Percentiles rank a stretch among this genome's conserved stretches.
Evolutionary conservation across 768 basidiomycete species (phyloP).

Genomic region (Cystofilobasidium capitatum): DNA sequence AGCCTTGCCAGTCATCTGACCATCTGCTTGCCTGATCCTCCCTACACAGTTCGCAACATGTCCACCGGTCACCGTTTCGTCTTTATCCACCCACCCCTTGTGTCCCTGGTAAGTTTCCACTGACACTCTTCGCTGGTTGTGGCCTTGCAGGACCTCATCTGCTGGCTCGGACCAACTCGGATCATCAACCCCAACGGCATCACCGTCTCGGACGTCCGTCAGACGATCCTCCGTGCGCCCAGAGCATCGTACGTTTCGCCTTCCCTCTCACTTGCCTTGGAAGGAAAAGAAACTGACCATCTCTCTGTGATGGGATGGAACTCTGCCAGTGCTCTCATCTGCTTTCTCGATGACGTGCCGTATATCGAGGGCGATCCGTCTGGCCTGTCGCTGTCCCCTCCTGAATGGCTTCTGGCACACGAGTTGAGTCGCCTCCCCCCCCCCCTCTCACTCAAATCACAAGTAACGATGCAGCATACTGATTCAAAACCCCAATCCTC

Average conservation of each 20-base stretch:
- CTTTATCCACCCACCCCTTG: not conserved
- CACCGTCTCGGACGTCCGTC: conserved; percentile 16
- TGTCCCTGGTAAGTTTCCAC: too few species aligned
- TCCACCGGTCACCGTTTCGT: conserved; percentile 11
- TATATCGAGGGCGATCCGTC: not conserved
- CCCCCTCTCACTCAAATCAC: not conserved
- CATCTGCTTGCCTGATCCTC: not conserved
- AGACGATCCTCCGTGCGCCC: not conserved
- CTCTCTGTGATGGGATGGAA: not conserved
- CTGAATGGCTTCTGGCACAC: not conserved
- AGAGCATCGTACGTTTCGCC: not conserved
- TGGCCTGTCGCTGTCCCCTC: too few species aligned
- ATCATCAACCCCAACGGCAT: conserved; percentile 7
- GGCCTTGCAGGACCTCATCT: not conserved
- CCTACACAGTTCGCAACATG: not conserved
- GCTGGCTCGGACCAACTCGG: conserved; percentile 6
- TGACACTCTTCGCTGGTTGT: not conserved
- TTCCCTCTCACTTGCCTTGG: too few species aligned
- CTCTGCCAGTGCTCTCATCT: not conserved
- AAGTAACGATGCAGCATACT: too few species aligned
- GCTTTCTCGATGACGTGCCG: not conserved
- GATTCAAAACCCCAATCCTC: too few species aligned
- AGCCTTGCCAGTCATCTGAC: not conserved
- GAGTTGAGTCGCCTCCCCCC: not conserved
- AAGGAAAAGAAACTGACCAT: too few species aligned